Conservation (phyloP, 352 stramenopile species). For the Globisporangium emineosum region DNA sequence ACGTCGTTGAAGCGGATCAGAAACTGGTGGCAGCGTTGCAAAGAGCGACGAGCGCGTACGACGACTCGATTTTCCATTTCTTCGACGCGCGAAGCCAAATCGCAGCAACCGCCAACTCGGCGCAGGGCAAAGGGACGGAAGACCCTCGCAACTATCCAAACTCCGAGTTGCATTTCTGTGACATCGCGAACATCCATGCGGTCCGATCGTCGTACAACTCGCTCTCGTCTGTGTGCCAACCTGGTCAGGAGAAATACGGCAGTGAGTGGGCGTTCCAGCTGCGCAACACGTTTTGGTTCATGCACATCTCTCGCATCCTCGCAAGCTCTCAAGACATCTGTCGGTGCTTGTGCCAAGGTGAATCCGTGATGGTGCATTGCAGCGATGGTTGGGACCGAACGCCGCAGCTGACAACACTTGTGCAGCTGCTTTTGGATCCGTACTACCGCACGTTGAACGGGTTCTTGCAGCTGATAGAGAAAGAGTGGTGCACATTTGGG, state of each 20-base stretch:
- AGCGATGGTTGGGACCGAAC: slow-evolving; percentile 99
- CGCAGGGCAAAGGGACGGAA: slow-evolving; percentile 86
- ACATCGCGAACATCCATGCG: slow-evolving; percentile 99
- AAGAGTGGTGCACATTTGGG: slow-evolving; percentile 99
- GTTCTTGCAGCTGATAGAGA: slow-evolving; percentile 96
- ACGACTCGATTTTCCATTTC: slow-evolving; percentile 80
- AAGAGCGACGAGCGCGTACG: slow-evolving; percentile 49
- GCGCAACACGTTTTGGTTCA: slow-evolving; percentile 97
- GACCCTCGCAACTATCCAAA: slow-evolving; percentile 95
- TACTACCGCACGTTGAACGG: slow-evolving; percentile 96
- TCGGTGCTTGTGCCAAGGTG: slow-evolving; percentile 90
- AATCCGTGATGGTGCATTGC: slow-evolving; percentile 98
- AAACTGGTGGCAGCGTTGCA: slow-evolving; percentile 79
- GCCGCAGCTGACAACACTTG: slow-evolving; percentile 93
- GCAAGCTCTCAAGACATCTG: slow-evolving; percentile 92
- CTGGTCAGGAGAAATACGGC: slow-evolving; percentile 66
- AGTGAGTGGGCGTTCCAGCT: slow-evolving; percentile 86
- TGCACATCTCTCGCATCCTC: slow-evolving; percentile 95
- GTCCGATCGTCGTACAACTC: slow-evolving; percentile 89
- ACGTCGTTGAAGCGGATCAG: slow-evolving; percentile 74
- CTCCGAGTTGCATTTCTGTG: slow-evolving; percentile 95
- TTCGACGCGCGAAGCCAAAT: slow-evolving; percentile 85
- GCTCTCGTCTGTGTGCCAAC: slow-evolving; percentile 76
- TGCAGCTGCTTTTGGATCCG: slow-evolving; percentile 97
- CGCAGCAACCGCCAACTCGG: slow-evolving; percentile 79